Evolutionary conservation across 176 grass and related monocot species (phyloP).

Genomic region (Lolium perenne): DNA sequence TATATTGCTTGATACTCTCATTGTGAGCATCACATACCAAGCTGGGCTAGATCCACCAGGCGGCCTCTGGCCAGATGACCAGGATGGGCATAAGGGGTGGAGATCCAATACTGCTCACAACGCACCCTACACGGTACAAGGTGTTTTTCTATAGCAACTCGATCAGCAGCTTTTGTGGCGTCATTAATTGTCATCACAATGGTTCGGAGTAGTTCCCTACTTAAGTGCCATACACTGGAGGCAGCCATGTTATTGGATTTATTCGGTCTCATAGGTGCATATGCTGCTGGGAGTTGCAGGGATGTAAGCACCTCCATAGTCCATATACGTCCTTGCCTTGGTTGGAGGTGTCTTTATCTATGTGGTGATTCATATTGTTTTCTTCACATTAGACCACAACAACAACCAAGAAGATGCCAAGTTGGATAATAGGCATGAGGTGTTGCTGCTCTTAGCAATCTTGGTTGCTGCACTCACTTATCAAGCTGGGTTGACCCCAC

Average conservation of each 20-base stretch:
- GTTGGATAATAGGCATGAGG: slow-evolving; percentile 6
- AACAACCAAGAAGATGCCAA: neutral
- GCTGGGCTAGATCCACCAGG: slow-evolving; percentile 47
- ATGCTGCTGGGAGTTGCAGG: slow-evolving; percentile 29
- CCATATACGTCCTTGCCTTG: slow-evolving; percentile 33
- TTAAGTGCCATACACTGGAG: neutral
- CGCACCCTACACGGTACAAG: slow-evolving; percentile 8
- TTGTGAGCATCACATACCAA: slow-evolving; percentile 45
- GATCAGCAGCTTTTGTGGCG: slow-evolving; percentile 27
- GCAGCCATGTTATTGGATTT: slow-evolving; percentile 38
- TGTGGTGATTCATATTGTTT: slow-evolving; percentile 26
- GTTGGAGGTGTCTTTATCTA: neutral
- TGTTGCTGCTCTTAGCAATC: slow-evolving; percentile 40
- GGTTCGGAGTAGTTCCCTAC: neutral
- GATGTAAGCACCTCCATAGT: neutral
- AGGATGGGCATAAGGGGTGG: slow-evolving; percentile 3
- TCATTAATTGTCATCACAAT: slow-evolving; percentile 38
- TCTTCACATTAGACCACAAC: neutral
- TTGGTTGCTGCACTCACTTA: slow-evolving; percentile 47
- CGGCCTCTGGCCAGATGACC: slow-evolving; percentile 36
- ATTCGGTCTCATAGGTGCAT: slow-evolving; percentile 46
- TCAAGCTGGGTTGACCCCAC: slow-evolving; percentile 46
- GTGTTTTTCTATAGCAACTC: slow-evolving; percentile 50
- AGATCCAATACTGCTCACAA: slow-evolving; percentile 28
- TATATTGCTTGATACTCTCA: slow-evolving; percentile 42